Evolutionary conservation across 2,329 filamentous ascomycete species (phyloP), one percentile per base, ranked within the genome.

Genomic region (Fusarium sp.): DNA sequence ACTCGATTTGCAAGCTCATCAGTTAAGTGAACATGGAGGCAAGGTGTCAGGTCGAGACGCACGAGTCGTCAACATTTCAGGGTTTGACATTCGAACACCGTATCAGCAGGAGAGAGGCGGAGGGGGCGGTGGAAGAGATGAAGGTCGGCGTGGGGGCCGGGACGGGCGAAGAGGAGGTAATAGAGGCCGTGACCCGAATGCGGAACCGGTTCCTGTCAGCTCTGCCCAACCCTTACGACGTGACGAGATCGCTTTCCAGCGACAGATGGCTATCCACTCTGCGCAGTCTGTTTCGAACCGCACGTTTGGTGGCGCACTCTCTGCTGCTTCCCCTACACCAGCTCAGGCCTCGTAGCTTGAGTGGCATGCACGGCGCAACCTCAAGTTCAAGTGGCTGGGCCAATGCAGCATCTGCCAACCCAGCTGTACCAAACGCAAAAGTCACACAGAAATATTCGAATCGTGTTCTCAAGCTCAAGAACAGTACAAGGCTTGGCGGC

Each of bases 1-100:
- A 75, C 90, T 99, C 84, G 96, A 99, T 74, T 82, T 99, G 46
- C 97, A 98, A 78, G 96, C 92, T 4, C 96, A 99, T 79, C 93
- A 97, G 77, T 81, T 99, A 11, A 90, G 92, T 71, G 87, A 90
- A 54, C 96, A 99, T 76, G 93, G 90, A 0, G 93, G 93, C 10
- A 97, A 97, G 74, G 92, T 95, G 70, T 89, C 91, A 3, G 85
- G 94, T 56, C 86, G 93, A 73, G 95, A 97, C 77, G 92, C 93
- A 6, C 87, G 94, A 50, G 82, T 91, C 23, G 94, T 99, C 7
- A 92, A 98, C 76, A 90, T 99, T 68, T 92, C 94, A 1, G 87
- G 87, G 20, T 98, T 99, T 75, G 92, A 97, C 70, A 89, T 91
- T 65, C 86, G 94, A 37, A 84, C 88, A 41, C 85, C 92, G 2